Evolutionary conservation across 345 rosid genomes (phyloP), one percentile per base, ranked within the genome.

Genomic region (Turritis glabra): DNA sequence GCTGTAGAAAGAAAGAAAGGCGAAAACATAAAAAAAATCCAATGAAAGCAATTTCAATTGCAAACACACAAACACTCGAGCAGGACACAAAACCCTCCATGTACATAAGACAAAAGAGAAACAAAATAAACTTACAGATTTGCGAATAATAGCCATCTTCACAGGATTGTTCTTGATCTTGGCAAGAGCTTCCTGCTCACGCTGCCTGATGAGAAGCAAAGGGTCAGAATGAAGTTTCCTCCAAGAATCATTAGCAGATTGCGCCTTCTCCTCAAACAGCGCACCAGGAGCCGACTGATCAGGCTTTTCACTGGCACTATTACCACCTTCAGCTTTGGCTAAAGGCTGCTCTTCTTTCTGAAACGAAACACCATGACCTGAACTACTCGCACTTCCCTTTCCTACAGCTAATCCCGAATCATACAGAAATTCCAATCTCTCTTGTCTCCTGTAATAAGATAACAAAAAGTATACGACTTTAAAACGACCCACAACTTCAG

Each of bases 191-290:
- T 95, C 98, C 61, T 92, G 99, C 80, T 95, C 99, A 0, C 92
- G 90, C 81, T 90, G 95, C 62, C 96, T 89, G 79, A 92, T 92
- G 83, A 95, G 60, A 75, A 95, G 95, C 79, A 95, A 72, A 26
- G 99, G 99, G 69, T 90, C 98, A 0, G 98, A 85, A 76, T 95
- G 98, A 60, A 92, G 91, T 73, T 89, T 92, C 75, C 99, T 90
- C 98, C 97, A 92, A 0, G 98, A 53, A 67, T 95, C 99, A 40
- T 91, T 83, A 14, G 98, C 91, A 11, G 98, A 89, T 8, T 77
- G 81, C 19, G 89, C 83, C 79, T 95, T 95, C 14, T 92, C 97
- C 83, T 95, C 98, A 41, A 95, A 95, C 64, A 92, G 75, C 11
- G 99, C 92, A 30, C 99, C 97, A 1, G 91, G 97, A 27, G 21